phyloP scores from a whole-genome alignment of 1,139 yeast species.

The Suhomyces yuchorum region DNA sequence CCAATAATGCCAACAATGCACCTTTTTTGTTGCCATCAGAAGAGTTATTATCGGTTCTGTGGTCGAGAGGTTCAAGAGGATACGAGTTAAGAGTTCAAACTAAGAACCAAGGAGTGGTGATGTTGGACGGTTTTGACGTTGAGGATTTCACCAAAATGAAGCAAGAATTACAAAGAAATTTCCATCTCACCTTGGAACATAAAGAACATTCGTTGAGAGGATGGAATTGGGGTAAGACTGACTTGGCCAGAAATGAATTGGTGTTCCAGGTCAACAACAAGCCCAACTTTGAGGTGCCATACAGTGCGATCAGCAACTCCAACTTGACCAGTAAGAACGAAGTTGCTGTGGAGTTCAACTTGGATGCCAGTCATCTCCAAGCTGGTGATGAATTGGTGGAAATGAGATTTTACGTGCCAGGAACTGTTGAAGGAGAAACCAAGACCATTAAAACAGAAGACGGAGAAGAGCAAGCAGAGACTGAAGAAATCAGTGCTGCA shows the following conservation, averaged over 20 bases:
- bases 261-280: slow-evolving; percentile 83
- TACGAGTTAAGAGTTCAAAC: slow-evolving; percentile 88
- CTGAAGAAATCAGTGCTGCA: slow-evolving; percentile 74
- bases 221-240: slow-evolving; percentile 98
- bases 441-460: slow-evolving; percentile 37
- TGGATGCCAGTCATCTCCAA: slow-evolving; percentile 58
- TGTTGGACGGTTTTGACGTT: slow-evolving; percentile 87
- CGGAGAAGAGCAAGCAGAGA: slow-evolving; percentile 29
- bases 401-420: slow-evolving; percentile 90
- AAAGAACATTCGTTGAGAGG: slow-evolving; percentile 94
- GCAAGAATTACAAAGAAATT: slow-evolving; percentile 79
- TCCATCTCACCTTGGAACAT: slow-evolving; percentile 70
- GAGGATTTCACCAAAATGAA: slow-evolving; percentile 81
- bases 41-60: slow-evolving; percentile 74
- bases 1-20: slow-evolving; percentile 46
- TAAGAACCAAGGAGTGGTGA: slow-evolving; percentile 81
- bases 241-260: slow-evolving; percentile 88
- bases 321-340: slow-evolving; percentile 92
- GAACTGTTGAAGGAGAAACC: slow-evolving; percentile 58
- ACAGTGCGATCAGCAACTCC: slow-evolving; percentile 76
- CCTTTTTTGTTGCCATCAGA: slow-evolving; percentile 87
- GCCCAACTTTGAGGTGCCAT: slow-evolving; percentile 92
- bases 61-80: slow-evolving; percentile 96
- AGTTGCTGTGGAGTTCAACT: slow-evolving; percentile 84
- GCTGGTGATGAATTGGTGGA: slow-evolving; percentile 97